Evolutionary conservation across 2,329 filamentous ascomycete species (phyloP).

Genomic region (Pestalotiopsis sp.): DNA sequence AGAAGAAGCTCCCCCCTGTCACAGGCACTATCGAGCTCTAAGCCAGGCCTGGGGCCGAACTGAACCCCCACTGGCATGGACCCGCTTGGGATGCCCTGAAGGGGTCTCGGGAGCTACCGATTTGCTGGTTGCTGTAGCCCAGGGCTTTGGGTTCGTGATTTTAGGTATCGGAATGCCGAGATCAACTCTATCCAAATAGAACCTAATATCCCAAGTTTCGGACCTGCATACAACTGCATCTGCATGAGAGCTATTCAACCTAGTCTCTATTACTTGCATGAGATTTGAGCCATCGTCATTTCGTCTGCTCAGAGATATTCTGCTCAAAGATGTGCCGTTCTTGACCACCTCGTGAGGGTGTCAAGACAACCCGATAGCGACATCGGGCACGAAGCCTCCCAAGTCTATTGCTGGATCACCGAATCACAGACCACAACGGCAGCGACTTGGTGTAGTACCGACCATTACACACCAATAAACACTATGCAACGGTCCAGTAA

Average conservation of each 20-base stretch:
- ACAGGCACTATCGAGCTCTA: background rate
- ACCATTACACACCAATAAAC: background rate
- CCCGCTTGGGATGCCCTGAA: background rate
- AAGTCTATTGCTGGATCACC: background rate
- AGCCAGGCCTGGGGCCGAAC: background rate
- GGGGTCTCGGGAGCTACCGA: background rate
- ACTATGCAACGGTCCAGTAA: background rate
- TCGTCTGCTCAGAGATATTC: background rate
- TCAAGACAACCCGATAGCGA: background rate
- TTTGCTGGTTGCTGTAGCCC: background rate
- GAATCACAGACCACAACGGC: background rate
- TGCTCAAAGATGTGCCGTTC: background rate
- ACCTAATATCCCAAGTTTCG: background rate
- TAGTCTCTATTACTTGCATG: background rate
- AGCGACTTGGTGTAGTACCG: background rate
- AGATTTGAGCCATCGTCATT: background rate
- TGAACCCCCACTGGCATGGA: background rate
- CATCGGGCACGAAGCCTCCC: background rate
- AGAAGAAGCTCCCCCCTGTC: background rate
- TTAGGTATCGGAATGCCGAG: background rate
- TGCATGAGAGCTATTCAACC: background rate
- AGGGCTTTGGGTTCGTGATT: background rate
- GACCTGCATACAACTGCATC: background rate
- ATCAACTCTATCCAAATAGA: background rate
- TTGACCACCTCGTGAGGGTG: background rate